Evolutionary conservation across 2,329 filamentous ascomycete species (phyloP).

Genomic region (Dothistroma septosporum): DNA sequence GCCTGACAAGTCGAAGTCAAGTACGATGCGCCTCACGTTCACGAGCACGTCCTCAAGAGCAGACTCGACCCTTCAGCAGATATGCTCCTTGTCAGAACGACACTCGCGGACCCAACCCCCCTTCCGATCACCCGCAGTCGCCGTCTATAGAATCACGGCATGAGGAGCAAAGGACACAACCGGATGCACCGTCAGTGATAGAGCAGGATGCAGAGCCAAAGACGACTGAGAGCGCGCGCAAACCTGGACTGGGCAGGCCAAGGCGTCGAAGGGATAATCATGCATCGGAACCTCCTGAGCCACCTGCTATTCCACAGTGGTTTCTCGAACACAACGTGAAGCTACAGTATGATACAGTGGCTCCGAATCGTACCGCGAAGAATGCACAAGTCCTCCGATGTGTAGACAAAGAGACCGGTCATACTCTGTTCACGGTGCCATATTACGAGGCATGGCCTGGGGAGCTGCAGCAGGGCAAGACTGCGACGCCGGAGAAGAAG

Average conservation of each 20-base stretch:
- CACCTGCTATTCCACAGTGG: slow-evolving; percentile 37
- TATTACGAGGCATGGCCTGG: slow-evolving; percentile 24
- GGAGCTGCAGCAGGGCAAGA: neutral
- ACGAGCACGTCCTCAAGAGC: slow-evolving; percentile 10
- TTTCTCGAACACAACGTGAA: slow-evolving; percentile 37
- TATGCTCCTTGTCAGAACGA: slow-evolving; percentile 19
- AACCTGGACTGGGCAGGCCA: neutral
- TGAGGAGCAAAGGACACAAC: slow-evolving; percentile 19
- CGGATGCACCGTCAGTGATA: slow-evolving; percentile 1
- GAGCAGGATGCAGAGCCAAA: slow-evolving; percentile 9
- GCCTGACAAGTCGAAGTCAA: slow-evolving; percentile 27
- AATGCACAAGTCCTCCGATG: slow-evolving; percentile 26
- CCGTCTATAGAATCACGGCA: slow-evolving; percentile 16
- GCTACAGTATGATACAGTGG: slow-evolving; percentile 18
- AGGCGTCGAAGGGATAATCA: neutral
- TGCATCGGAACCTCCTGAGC: slow-evolving; percentile 18
- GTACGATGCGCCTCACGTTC: slow-evolving; percentile 20
- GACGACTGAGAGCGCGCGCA: slow-evolving; percentile 9
- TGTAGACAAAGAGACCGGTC: slow-evolving; percentile 31
- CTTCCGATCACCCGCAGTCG: slow-evolving; percentile 19
- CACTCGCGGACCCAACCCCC: slow-evolving; percentile 17
- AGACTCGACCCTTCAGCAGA: slow-evolving; percentile 24
- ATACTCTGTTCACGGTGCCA: slow-evolving; percentile 31
- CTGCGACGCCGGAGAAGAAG: slow-evolving; percentile 8
- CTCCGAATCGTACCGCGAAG: slow-evolving; percentile 14